Evolutionary conservation across 352 stramenopile genomes (phyloP).

Genomic region (Globisporangium carolinianum): DNA sequence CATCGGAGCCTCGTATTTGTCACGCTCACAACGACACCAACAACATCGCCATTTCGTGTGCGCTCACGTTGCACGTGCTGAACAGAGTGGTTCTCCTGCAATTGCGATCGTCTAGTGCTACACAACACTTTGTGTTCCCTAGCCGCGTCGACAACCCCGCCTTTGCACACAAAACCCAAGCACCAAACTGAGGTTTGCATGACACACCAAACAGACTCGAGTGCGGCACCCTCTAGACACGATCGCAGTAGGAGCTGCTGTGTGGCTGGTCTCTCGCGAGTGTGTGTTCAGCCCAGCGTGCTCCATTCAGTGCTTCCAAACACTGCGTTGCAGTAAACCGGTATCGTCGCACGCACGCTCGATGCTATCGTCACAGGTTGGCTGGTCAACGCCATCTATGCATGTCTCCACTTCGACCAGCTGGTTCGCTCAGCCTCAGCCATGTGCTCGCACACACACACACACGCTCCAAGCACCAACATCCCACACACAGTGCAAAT

Average conservation of each 20-base stretch:
- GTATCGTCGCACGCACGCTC: too few relatives aligned
- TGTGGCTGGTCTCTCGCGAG: background rate
- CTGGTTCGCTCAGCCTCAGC: too few relatives aligned
- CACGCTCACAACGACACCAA: background rate
- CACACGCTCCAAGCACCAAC: too few relatives aligned
- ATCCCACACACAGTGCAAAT: too few relatives aligned
- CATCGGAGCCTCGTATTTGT: background rate
- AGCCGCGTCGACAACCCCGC: too few relatives aligned
- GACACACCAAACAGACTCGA: background rate
- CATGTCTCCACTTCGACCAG: too few relatives aligned
- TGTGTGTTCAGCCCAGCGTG: background rate
- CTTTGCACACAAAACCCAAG: background rate
- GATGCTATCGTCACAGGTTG: too few relatives aligned
- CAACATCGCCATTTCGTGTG: background rate
- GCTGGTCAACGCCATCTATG: too few relatives aligned
- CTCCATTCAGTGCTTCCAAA: background rate
- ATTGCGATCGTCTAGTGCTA: background rate
- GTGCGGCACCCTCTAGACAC: background rate
- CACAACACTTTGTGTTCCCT: background rate
- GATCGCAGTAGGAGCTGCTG: background rate
- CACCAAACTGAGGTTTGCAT: background rate
- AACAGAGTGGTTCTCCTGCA: too few relatives aligned
- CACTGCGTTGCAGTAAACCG: background rate
- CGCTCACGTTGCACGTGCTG: background rate
- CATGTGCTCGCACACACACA: too few relatives aligned